Conservation (phyloP, 23 red algal genomes). For the Gracilaria gracilis region DNA sequence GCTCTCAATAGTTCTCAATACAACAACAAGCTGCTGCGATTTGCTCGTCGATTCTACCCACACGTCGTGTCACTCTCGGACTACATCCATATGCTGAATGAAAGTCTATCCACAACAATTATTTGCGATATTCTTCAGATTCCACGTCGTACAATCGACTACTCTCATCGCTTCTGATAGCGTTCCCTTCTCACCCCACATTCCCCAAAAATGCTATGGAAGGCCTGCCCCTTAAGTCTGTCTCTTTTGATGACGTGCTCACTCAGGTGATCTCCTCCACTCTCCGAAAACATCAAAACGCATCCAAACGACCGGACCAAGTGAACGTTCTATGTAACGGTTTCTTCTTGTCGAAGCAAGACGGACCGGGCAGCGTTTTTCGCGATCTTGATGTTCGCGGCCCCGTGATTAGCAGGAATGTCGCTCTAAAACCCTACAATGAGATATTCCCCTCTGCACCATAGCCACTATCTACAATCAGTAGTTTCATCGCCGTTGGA, state of each 20-base stretch:
- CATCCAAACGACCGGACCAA: not conserved
- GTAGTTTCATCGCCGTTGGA: no score
- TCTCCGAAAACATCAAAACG: slow-evolving; percentile 24
- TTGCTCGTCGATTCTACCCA: slow-evolving; percentile 32
- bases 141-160: slow-evolving; percentile 34
- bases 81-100: slow-evolving; percentile 52
- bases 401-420: no score
- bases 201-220: slow-evolving; percentile 10
- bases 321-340: slow-evolving; percentile 53
- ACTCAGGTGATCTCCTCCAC: slow-evolving; percentile 43
- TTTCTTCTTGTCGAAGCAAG: slow-evolving; percentile 35
- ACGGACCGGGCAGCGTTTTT: slow-evolving; percentile 53
- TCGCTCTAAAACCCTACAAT: no score
- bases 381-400: slow-evolving; percentile 59
- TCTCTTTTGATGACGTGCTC: slow-evolving; percentile 58
- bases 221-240: slow-evolving; percentile 19
- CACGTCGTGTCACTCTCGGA: slow-evolving; percentile 30
- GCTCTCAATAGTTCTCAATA: not conserved
- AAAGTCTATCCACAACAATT: not conserved
- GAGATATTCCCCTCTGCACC: no score
- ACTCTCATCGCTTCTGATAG: slow-evolving; percentile 39
- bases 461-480: no score
- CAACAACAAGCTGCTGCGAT: not conserved
- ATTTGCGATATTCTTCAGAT: slow-evolving; percentile 7
- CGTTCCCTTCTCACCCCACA: slow-evolving; percentile 21